Evolutionary conservation across 805 yeast genomes (phyloP), one percentile per base, ranked within the genome.

Genomic region (Priceomyces fermenticarens): DNA sequence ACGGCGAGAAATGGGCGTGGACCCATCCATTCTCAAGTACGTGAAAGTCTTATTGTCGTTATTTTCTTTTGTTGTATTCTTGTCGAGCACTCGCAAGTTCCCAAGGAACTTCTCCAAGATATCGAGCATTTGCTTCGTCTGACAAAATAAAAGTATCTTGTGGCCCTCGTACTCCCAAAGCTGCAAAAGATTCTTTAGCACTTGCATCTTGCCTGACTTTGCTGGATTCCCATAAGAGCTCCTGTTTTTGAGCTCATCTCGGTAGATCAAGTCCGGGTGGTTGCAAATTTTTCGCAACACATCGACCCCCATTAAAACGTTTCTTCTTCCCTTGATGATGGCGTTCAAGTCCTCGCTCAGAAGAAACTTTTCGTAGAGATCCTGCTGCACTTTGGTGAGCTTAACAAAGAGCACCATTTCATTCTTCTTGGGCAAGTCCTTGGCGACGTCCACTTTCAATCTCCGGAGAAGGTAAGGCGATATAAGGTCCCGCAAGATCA

Each of bases 391-490:
- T 43, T 78, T 68, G 0, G 99, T 93, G 32, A 93, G 64, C 51
- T 84, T 83, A 53, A 97, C 93, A 64, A 93, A 93, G 31, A 93
- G 63, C 2, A 93, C 99, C 83, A 88, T 88, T 58, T 93, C 99
- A 38, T 83, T 83, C 62, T 93, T 93, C 45, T 88, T 80, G 0
- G 99, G 99, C 35, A 93, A 63, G 57, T 93, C 99, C 42, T 87
- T 83, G 0, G 99, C 99, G 14, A 93, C 99, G 57, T 93, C 99
- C 9, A 83, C 78, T 59, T 93, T 93, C 60, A 93, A 81, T 37
- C 99, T 70, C 48, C 99, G 69, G 36, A 93, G 64, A 39, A 93
- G 64, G 59, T 89, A 93, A 0, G 99, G 99, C 3, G 96, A 80
- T 9, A 93, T 88, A 49, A 91, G 63, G 52, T 93, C 96, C 38